Evolutionary conservation across 371 early-diverging fungal species (phyloP).

Genomic region (Polyrhizophydium stewartii): DNA sequence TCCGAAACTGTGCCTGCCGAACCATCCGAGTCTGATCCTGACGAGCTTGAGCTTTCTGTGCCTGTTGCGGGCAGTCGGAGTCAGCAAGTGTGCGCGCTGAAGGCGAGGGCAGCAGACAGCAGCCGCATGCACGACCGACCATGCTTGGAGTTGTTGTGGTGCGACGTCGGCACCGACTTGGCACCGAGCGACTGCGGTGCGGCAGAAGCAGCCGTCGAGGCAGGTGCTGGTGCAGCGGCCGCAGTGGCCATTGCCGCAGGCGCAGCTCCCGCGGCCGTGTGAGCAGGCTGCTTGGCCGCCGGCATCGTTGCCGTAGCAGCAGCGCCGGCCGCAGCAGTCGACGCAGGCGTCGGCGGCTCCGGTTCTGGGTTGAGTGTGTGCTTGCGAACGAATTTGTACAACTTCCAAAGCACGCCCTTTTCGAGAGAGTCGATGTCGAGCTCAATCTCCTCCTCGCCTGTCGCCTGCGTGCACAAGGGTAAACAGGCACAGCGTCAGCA

Average conservation of each 20-base stretch:
- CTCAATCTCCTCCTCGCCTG: slow-evolving; percentile 85
- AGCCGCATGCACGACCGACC: too few relatives aligned
- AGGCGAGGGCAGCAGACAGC: too few relatives aligned
- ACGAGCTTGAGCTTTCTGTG: not conserved
- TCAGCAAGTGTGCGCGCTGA: too few relatives aligned
- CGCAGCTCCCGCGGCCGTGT: not conserved
- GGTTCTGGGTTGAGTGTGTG: not conserved
- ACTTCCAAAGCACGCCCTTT: slow-evolving; percentile 69
- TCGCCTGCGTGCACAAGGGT: not conserved
- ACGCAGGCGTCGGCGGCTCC: too few relatives aligned
- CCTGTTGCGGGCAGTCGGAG: too few relatives aligned
- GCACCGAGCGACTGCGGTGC: too few relatives aligned
- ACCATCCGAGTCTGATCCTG: slow-evolving; percentile 5
- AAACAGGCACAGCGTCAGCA: slow-evolving; percentile 1
- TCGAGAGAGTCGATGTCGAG: slow-evolving; percentile 92
- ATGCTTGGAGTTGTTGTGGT: too few relatives aligned
- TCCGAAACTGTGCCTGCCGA: not conserved
- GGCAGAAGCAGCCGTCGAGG: too few relatives aligned
- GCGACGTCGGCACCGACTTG: too few relatives aligned
- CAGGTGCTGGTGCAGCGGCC: too few relatives aligned
- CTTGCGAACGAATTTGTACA: slow-evolving; percentile 76
- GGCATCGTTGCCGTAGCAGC: not conserved
- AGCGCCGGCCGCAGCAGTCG: not conserved
- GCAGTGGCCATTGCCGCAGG: too few relatives aligned
- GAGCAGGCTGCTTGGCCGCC: not conserved